A percentile compares a stretch with the other conserved stretches of the same genome.
Conservation (phyloP, 2,329 filamentous ascomycete genomes). For the Colletotrichum sp. region DNA sequence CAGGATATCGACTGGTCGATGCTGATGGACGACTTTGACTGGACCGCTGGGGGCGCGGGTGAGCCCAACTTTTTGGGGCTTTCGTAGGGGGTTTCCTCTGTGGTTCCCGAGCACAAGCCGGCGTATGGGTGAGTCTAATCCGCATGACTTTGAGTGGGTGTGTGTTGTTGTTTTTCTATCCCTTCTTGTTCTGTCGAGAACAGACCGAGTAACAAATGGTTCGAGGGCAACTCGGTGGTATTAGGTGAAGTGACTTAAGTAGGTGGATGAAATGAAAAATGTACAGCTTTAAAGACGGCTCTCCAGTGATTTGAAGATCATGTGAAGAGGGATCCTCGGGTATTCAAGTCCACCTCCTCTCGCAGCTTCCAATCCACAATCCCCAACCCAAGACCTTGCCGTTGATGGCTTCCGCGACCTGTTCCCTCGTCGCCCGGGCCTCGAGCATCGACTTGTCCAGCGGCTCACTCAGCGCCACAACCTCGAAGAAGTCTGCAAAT, state of each 20-base stretch:
- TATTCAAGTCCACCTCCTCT: slow-evolving; percentile 38
- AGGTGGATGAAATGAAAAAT: background rate
- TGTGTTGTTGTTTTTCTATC: background rate
- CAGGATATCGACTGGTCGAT: slow-evolving; percentile 55
- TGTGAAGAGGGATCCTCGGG: background rate
- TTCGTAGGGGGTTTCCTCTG: background rate
- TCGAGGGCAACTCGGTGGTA: background rate
- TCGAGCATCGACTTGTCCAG: slow-evolving; percentile 41
- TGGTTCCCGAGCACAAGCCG: background rate
- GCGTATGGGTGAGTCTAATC: background rate
- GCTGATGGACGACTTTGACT: slow-evolving; percentile 55
- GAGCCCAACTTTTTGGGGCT: slow-evolving; percentile 18
- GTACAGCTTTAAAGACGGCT: background rate
- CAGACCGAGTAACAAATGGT: background rate
- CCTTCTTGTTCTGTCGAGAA: background rate
- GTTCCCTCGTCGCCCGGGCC: slow-evolving; percentile 42
- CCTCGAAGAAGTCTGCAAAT: slow-evolving; percentile 48
- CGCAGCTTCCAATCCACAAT: slow-evolving; percentile 48
- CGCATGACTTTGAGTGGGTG: background rate
- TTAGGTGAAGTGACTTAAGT: background rate
- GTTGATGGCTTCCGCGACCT: slow-evolving; percentile 44
- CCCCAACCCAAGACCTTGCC: slow-evolving; percentile 57
- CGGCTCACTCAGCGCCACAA: slow-evolving; percentile 50
- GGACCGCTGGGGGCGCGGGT: slow-evolving; percentile 29
- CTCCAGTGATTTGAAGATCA: background rate